A percentile compares a stretch with the other conserved stretches of the same genome.
phyloP scores from a whole-genome alignment of 495 filamentous ascomycete species.

The Acidiella bohemica region DNA sequence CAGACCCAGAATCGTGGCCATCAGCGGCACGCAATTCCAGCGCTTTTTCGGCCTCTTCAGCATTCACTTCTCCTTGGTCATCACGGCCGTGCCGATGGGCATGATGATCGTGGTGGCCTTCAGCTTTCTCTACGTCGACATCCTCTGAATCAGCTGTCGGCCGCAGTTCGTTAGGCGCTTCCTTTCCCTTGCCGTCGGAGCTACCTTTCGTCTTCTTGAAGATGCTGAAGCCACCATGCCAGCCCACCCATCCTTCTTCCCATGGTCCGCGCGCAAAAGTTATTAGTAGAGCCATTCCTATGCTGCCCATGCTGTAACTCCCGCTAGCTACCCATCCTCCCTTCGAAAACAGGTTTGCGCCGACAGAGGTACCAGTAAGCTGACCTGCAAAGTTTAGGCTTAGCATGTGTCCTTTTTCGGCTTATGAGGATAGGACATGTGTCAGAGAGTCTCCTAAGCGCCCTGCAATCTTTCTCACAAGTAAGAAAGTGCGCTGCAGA shows the following conservation, averaged over 20 bases:
- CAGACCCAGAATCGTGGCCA: neutral
- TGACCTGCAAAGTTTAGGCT: too few relatives aligned
- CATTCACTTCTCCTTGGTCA: constrained; percentile 1
- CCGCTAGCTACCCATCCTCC: constrained; percentile 60
- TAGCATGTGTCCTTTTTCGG: too few relatives aligned
- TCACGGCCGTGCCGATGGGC: constrained; percentile 1
- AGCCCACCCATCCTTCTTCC: constrained; percentile 62
- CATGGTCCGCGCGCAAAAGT: constrained; percentile 48
- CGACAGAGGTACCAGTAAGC: constrained; percentile 59
- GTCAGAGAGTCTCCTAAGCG: too few relatives aligned
- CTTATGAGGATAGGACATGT: too few relatives aligned
- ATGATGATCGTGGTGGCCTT: constrained; percentile 2
- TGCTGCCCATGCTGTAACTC: constrained; percentile 53
- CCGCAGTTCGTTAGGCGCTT: constrained; percentile 1
- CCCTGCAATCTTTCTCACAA: too few relatives aligned
- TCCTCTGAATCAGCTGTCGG: neutral
- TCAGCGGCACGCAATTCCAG: constrained; percentile 12
- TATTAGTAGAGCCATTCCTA: constrained; percentile 44
- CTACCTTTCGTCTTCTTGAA: constrained; percentile 22
- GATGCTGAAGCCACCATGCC: constrained; percentile 54
- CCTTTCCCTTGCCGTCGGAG: constrained; percentile 24
- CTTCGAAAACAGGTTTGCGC: constrained; percentile 53
- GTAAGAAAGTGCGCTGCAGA: too few relatives aligned
- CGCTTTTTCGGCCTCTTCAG: constrained; percentile 8
- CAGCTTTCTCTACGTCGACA: constrained; percentile 7